These are phyloP conservation scores for Priceomyces fermenticarens DNA, from an alignment of 805 yeast genomes.

Conservation along the genomic window DNA sequence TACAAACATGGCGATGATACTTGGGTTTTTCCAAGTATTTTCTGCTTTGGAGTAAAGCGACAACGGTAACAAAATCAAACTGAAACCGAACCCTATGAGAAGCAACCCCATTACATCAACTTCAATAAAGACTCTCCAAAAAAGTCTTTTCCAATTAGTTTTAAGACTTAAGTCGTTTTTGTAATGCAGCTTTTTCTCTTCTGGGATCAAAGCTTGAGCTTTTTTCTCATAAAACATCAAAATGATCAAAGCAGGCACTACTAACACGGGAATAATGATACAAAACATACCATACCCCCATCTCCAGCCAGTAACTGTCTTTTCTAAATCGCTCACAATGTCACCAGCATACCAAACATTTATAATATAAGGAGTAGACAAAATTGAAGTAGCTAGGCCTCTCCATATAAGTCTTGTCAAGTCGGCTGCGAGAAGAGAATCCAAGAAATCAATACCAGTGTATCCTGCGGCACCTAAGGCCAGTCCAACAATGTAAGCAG, in stretches of 20 bases:
- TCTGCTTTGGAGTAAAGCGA: conserved; percentile 30
- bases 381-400: conserved; percentile 13
- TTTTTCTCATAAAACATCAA: conserved; percentile 29
- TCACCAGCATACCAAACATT: conserved; percentile 42
- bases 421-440: conserved; percentile 19
- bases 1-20: conserved; percentile 43
- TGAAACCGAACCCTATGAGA: conserved; percentile 36
- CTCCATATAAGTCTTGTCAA: conserved; percentile 24
- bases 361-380: conserved; percentile 39
- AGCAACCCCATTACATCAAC: conserved; percentile 38
- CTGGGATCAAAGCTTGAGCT: conserved; percentile 15
- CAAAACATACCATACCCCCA: conserved; percentile 54
- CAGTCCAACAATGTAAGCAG: conserved; percentile 23
- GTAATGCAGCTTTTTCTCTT: conserved; percentile 1
- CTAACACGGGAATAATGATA: conserved; percentile 41
- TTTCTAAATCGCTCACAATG: conserved; percentile 28
- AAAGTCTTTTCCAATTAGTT: conserved; percentile 3
- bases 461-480: conserved; percentile 17
- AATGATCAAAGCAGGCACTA: conserved; percentile 27
- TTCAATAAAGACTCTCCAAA: conserved; percentile 23
- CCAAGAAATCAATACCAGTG: conserved; percentile 17
- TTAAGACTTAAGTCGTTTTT: not conserved
- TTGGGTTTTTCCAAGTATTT: conserved; percentile 34
- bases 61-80: conserved; percentile 34
- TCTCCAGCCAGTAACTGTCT: conserved; percentile 39